Conservation (phyloP, 2,329 filamentous ascomycete genomes). For the Talaromyces sp. region DNA sequence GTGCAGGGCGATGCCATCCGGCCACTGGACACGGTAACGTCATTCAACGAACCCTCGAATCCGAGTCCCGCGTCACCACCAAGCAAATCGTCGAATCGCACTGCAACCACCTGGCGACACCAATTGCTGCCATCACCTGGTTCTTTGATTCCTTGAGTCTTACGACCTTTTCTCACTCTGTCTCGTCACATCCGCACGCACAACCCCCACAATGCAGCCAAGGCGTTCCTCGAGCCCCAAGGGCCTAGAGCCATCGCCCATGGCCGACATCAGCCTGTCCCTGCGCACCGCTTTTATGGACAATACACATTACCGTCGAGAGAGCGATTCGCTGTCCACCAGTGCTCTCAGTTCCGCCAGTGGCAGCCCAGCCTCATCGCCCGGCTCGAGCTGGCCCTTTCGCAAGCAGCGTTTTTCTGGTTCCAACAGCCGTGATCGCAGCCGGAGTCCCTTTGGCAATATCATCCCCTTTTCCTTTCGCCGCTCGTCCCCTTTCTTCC, state of each 20-base stretch:
- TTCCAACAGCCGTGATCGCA: conserved; percentile 19
- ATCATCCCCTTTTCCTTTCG: conserved; percentile 20
- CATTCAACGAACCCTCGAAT: background rate
- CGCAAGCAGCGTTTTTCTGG: conserved; percentile 20
- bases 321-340: conserved; percentile 18
- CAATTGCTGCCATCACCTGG: background rate
- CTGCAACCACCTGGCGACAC: background rate
- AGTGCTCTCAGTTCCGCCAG: conserved; percentile 25
- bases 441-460: conserved; percentile 16
- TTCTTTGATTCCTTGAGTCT: background rate
- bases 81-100: background rate
- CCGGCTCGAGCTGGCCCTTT: conserved; percentile 22
- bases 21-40: background rate
- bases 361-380: conserved; percentile 25
- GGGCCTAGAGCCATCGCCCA: conserved; percentile 18
- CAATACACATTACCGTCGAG: conserved; percentile 15
- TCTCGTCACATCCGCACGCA: background rate
- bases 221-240: conserved; percentile 5
- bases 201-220: conserved; percentile 12
- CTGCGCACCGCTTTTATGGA: conserved; percentile 26
- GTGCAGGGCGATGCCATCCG: background rate
- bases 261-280: conserved; percentile 25
- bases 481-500: conserved; percentile 22
- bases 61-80: background rate
- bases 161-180: background rate